Evolutionary conservation across 2,329 filamentous ascomycete genomes (phyloP).

Genomic region (Lasiodiplodia citricola): DNA sequence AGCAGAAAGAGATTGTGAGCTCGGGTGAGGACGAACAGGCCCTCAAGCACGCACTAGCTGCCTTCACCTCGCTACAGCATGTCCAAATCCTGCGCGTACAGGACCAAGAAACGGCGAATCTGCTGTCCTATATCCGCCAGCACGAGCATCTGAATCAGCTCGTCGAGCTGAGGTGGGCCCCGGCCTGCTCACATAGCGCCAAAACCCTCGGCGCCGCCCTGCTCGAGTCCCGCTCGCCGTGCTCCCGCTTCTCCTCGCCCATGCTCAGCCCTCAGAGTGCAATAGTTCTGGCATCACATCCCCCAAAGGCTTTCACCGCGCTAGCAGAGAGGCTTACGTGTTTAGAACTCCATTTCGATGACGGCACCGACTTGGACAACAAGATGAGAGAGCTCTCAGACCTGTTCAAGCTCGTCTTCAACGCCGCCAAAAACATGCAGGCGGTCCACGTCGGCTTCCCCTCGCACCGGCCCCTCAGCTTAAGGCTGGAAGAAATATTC

Average conservation of each 20-base stretch:
- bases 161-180: conserved; percentile 64
- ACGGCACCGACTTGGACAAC: conserved; percentile 60
- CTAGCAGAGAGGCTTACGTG: conserved; percentile 64
- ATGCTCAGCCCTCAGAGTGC: conserved; percentile 67
- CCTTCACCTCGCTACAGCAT: conserved; percentile 66
- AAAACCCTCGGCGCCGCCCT: conserved; percentile 64
- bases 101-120: conserved; percentile 62
- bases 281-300: conserved; percentile 55
- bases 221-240: conserved; percentile 60
- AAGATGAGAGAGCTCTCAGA: conserved; percentile 63
- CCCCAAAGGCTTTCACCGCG: conserved; percentile 54
- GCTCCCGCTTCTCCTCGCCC: conserved; percentile 66
- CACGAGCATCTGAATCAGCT: conserved; percentile 53
- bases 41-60: conserved; percentile 60
- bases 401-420: conserved; percentile 64
- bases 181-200: conserved; percentile 66
- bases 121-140: conserved; percentile 58
- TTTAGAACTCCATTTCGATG: conserved; percentile 68
- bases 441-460: conserved; percentile 70
- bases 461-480: conserved; percentile 59
- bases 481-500: conserved; percentile 66
- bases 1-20: conserved; percentile 58
- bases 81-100: conserved; percentile 68
- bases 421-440: conserved; percentile 63
- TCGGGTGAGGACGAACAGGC: conserved; percentile 58